Evolutionary conservation across 1,284 basidiomycete genomes (phyloP).

Genomic region (Nidula niveotomentosa): DNA sequence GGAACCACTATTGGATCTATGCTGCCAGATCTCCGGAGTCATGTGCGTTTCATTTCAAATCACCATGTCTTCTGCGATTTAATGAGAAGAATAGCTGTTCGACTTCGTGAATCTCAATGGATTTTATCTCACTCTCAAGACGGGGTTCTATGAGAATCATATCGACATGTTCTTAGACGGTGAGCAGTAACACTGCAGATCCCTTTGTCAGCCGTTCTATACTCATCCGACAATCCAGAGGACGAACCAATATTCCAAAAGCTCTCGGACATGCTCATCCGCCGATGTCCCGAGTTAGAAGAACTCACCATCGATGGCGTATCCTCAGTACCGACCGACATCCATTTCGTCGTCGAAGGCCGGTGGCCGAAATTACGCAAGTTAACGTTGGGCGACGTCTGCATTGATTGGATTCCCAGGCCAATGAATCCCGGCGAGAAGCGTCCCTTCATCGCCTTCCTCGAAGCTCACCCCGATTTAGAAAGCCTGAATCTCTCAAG

Average conservation of each 20-base stretch:
- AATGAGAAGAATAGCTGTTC: slow-evolving; percentile 47
- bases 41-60: slow-evolving; percentile 41
- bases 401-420: slow-evolving; percentile 50
- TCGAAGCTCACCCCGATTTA: slow-evolving; percentile 62
- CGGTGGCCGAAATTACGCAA: slow-evolving; percentile 62
- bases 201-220: background rate
- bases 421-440: slow-evolving; percentile 33
- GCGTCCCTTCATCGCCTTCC: slow-evolving; percentile 59
- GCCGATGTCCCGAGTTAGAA: slow-evolving; percentile 59
- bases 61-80: background rate
- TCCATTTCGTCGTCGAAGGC: slow-evolving; percentile 38
- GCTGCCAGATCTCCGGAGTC: slow-evolving; percentile 53
- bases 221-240: slow-evolving; percentile 15
- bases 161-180: slow-evolving; percentile 55
- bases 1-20: slow-evolving; percentile 61
- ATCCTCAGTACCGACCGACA: slow-evolving; percentile 43
- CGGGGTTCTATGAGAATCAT: slow-evolving; percentile 60
- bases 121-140: slow-evolving; percentile 58
- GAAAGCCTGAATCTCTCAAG: slow-evolving; percentile 53
- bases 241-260: slow-evolving; percentile 36
- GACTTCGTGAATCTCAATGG: slow-evolving; percentile 60
- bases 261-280: slow-evolving; percentile 69
- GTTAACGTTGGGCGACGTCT: slow-evolving; percentile 61
- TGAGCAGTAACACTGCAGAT: slow-evolving; percentile 21
- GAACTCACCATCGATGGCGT: slow-evolving; percentile 58